phyloP scores from a whole-genome alignment of 2,329 filamentous ascomycete genomes.

The Aquanectria penicillioides region DNA sequence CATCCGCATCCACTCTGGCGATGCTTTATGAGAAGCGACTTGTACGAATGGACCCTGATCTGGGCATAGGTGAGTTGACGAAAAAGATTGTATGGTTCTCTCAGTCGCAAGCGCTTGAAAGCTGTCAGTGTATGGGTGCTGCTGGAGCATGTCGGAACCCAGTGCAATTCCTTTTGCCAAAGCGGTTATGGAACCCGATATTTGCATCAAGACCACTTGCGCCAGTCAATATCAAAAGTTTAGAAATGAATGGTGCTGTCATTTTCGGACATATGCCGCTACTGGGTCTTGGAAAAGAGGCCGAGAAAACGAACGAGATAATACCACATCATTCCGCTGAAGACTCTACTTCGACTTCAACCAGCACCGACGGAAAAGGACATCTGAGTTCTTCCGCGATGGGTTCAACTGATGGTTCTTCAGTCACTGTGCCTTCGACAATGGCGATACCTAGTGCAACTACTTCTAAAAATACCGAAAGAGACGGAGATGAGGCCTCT shows the following conservation, averaged over 20 bases:
- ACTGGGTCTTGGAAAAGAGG: neutral
- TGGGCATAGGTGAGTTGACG: neutral
- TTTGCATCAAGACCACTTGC: neutral
- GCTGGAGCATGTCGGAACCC: neutral
- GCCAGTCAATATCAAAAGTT: neutral
- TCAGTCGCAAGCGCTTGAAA: neutral
- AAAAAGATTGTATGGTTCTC: slow-evolving; percentile 15
- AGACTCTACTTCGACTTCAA: too few species aligned
- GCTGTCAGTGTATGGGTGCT: neutral
- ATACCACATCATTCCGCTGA: too few species aligned
- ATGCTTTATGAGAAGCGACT: slow-evolving; percentile 1
- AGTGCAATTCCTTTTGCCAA: slow-evolving; percentile 18
- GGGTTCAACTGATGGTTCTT: too few species aligned
- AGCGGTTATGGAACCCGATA: slow-evolving; percentile 15
- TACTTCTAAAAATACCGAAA: too few species aligned
- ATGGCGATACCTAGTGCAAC: too few species aligned
- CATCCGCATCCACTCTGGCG: neutral
- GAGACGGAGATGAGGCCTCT: too few species aligned
- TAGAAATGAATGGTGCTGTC: neutral
- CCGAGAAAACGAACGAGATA: too few species aligned
- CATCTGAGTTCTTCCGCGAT: too few species aligned
- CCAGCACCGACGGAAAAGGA: too few species aligned
- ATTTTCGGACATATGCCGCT: neutral
- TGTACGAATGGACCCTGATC: slow-evolving; percentile 6
- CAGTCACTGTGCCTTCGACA: too few species aligned